Evolutionary conservation across 331 rosid species (phyloP).

Genomic region (Quercus lobata): DNA sequence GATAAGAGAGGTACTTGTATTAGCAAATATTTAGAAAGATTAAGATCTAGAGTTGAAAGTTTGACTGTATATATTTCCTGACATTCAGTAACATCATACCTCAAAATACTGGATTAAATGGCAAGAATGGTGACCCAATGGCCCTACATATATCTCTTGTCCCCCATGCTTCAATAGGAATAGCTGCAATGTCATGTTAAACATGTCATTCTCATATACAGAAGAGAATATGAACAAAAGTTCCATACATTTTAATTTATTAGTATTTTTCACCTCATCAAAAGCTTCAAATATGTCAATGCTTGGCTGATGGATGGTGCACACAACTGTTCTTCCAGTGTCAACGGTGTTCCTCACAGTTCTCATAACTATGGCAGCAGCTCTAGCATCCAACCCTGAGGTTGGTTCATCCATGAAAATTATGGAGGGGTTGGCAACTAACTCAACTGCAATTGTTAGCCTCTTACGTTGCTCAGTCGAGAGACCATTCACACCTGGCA

Average conservation of each 20-base stretch:
- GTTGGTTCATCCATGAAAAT: conserved; percentile 96
- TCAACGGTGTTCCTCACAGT: conserved; percentile 80
- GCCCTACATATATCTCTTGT: conserved; percentile 75
- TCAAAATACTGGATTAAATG: conserved; percentile 64
- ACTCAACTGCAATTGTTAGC: conserved; percentile 78
- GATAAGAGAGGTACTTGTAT: background rate
- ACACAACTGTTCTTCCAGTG: conserved; percentile 85
- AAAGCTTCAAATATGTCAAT: conserved; percentile 90
- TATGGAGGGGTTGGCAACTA: conserved; percentile 85
- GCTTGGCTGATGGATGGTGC: conserved; percentile 92
- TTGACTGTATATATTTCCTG: background rate
- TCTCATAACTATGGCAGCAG: conserved; percentile 90
- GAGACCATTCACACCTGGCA: conserved; percentile 83
- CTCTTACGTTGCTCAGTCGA: conserved; percentile 91
- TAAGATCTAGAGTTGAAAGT: background rate
- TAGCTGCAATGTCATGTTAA: conserved; percentile 41
- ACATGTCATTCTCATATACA: background rate
- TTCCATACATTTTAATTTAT: background rate
- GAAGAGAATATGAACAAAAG: background rate
- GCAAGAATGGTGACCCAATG: conserved; percentile 67
- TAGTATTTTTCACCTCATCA: conserved; percentile 57
- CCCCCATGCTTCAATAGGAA: conserved; percentile 87
- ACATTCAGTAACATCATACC: conserved; percentile 28
- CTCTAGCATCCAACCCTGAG: conserved; percentile 87
- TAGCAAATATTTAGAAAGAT: background rate